Evolutionary conservation across 73 alveolate genomes (phyloP), one percentile per base, ranked within the genome.

Genomic region (Blepharisma japonicum): DNA sequence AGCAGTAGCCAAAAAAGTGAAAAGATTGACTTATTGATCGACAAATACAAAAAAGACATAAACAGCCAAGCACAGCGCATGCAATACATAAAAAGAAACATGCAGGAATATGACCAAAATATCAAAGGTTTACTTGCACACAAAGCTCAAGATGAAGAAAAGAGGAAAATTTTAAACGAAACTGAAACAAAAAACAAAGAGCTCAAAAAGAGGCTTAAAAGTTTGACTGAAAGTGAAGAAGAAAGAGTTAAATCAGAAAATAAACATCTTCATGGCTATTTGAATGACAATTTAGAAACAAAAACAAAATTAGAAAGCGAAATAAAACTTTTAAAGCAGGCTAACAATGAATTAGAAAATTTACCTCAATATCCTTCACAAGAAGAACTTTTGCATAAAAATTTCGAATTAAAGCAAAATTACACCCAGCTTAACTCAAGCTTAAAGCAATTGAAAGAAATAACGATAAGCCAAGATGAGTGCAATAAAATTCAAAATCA

Each of bases 71-170:
- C 74, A 14, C 46, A 14, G 47, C 14, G 74, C 2, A 61, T 61
- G 74, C 74, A 61, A 61, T n/a, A 61, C 18, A 8, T 61, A 2
- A 61, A 61, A 61, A 61, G 23, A 61, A 61, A 61, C 74, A 61
- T 61, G 74, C 74, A 61, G 46, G 47, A 61, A 61, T 61, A 61
- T 39, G 74, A 61, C 74, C 11, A 61, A n/a, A 61, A 39, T 61
- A 61, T 61, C 46, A n/a, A 61, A 61, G 23, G 23, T 48, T 39
- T 61, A 14, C 74, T 61, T 20, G 47, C 14, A 61, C 14, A 61
- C 74, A 61, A 61, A 25, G 39, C 74, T 9, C 50, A 61, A 25
- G 74, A 61, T 39, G 14, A n/a, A 18, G 74, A 61, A 61, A 61
- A 61, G 5, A n/a, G 74, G 23, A 61, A 61, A 61, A 25, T 61